phyloP scores from a whole-genome alignment of 495 filamentous ascomycete species.

The Chaetomium fimeti region DNA sequence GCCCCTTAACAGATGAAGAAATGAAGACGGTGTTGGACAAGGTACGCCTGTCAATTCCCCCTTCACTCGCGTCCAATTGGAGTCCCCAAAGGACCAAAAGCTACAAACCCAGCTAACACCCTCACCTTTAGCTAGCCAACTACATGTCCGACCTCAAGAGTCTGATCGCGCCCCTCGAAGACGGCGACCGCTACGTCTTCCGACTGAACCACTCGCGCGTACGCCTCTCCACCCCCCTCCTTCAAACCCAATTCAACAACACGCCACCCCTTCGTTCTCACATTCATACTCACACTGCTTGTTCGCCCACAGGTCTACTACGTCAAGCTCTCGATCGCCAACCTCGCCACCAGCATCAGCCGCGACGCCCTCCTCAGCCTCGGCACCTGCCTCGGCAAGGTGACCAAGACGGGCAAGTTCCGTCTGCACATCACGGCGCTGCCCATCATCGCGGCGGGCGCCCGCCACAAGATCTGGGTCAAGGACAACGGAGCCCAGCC shows the following conservation, averaged over 20 bases:
- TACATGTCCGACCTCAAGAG: slow-evolving; percentile 57
- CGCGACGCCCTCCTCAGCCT: slow-evolving; percentile 75
- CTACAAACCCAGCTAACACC: neutral
- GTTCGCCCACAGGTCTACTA: slow-evolving; percentile 74
- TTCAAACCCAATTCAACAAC: neutral
- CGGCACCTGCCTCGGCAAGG: slow-evolving; percentile 82
- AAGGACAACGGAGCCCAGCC: slow-evolving; percentile 95
- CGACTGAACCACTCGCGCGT: slow-evolving; percentile 62
- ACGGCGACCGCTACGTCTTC: slow-evolving; percentile 78
- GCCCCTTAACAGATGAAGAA: slow-evolving; percentile 70
- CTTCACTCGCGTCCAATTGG: neutral
- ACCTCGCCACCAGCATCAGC: slow-evolving; percentile 80
- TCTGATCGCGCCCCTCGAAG: slow-evolving; percentile 71
- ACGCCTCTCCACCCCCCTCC: neutral
- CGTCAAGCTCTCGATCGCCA: slow-evolving; percentile 78
- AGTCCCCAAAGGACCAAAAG: neutral
- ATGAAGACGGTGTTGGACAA: slow-evolving; percentile 75
- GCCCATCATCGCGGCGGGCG: slow-evolving; percentile 80
- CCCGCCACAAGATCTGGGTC: slow-evolving; percentile 92
- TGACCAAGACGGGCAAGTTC: slow-evolving; percentile 92
- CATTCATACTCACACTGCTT: neutral
- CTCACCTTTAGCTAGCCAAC: slow-evolving; percentile 30
- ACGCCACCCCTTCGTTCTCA: no score
- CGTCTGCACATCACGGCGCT: slow-evolving; percentile 79
- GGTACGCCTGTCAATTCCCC: slow-evolving; percentile 7